Evolutionary conservation across 768 basidiomycete genomes (phyloP).

Genomic region (Trametes coccinea): DNA sequence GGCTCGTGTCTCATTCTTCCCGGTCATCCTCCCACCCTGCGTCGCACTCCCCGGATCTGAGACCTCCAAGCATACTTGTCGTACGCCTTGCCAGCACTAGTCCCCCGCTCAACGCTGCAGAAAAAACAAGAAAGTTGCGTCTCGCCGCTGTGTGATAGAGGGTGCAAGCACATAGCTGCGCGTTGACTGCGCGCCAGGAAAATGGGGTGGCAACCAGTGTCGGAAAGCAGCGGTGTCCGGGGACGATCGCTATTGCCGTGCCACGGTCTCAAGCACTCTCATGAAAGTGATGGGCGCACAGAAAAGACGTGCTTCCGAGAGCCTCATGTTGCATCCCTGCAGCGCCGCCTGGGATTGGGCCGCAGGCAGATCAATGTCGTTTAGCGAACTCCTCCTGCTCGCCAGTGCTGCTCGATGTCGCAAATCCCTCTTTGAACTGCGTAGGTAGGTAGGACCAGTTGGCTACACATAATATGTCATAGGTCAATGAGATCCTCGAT

Average conservation of each 20-base stretch:
- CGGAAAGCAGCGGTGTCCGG: conserved; percentile 2
- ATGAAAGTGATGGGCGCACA: conserved; percentile 6
- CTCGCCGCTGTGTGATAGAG: no score
- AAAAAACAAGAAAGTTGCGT: no score
- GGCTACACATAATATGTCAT: background rate
- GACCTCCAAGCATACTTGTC: background rate
- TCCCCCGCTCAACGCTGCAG: no score
- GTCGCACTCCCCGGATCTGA: background rate
- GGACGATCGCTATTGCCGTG: background rate
- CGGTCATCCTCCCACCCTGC: background rate
- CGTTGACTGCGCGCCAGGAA: background rate
- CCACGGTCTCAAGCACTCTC: conserved; percentile 1
- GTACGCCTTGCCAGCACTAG: no score
- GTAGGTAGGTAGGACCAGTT: no score
- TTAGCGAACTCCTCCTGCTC: no score
- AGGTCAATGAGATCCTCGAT: background rate
- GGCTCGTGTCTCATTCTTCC: background rate
- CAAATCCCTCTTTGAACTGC: background rate
- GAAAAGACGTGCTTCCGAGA: background rate
- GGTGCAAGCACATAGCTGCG: no score
- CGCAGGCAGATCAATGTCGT: no score
- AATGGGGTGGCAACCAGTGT: background rate
- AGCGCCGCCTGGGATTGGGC: no score
- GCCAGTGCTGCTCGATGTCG: no score
- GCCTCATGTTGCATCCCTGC: background rate